phyloP scores from a whole-genome alignment of 2,329 filamentous ascomycete genomes.

The Ophiostoma pallidulum region DNA sequence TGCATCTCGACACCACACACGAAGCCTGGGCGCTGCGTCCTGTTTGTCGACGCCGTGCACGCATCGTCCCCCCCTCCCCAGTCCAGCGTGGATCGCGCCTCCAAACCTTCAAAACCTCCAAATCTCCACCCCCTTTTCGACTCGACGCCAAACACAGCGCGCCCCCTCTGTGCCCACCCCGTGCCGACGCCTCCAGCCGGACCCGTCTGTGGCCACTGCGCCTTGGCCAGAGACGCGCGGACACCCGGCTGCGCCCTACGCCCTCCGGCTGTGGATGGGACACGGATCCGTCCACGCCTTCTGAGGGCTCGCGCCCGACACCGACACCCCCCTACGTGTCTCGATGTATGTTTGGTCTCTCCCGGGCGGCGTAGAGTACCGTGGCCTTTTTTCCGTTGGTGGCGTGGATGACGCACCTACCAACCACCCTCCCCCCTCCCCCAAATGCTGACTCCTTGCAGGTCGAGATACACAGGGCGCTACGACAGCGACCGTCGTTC shows the following conservation, averaged over 20 bases:
- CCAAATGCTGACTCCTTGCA: slow-evolving; percentile 20
- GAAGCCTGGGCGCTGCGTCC: too few species aligned
- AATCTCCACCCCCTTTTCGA: background rate
- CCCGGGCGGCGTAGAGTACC: too few species aligned
- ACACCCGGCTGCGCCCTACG: background rate
- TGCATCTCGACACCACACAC: too few species aligned
- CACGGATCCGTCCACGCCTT: background rate
- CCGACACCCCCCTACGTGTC: slow-evolving; percentile 1
- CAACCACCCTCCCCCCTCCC: background rate
- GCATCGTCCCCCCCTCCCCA: too few species aligned
- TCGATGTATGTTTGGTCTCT: slow-evolving; percentile 7
- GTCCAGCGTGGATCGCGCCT: background rate
- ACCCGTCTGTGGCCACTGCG: background rate
- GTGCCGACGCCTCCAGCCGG: background rate
- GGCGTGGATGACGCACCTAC: background rate
- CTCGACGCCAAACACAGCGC: background rate
- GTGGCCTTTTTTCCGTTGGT: background rate
- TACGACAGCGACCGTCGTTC: slow-evolving; percentile 56
- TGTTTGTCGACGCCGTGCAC: too few species aligned
- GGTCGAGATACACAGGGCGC: slow-evolving; percentile 49
- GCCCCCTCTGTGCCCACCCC: too few species aligned
- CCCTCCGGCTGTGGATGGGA: slow-evolving; percentile 8
- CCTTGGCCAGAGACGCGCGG: background rate
- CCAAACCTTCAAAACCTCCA: background rate
- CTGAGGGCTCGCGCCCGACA: slow-evolving; percentile 3